Base-by-base conservation (phyloP, 257 asterid genomes). In the Parsonsia alboflavescens region DNA sequence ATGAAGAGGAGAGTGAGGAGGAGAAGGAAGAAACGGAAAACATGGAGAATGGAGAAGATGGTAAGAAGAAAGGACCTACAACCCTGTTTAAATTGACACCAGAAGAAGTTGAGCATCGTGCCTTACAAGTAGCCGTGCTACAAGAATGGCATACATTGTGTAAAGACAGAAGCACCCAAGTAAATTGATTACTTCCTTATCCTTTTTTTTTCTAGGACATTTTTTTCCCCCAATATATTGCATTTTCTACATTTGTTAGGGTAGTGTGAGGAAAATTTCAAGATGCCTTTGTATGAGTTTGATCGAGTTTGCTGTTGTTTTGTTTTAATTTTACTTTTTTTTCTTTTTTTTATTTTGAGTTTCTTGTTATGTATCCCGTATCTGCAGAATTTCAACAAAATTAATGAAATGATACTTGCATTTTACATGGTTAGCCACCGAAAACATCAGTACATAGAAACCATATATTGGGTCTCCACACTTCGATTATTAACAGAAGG, bases 71-170 rank as follows among this genome's bases (percentile, higher is more conserved):
- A 78, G 90, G 91, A 12, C 87, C 87, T 22, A 81, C 92, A 2
- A 92, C 96, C 0, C 75, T 90, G 86, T 89, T 85, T 45, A 85
- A 92, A 75, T 79, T 90, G 56, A 86, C 92, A 10, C 82, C 96
- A 2, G 96, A 88, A 84, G 97, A 90, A 74, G 96, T 87, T 1
- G 97, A 90, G 82, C 96, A 87, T 78, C 89, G 97, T 41, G 97
- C 97, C 67, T 89, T 92, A 76, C 97, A 92, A 80, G 77, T 88
- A 26, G 92, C 97, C 28, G 90, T 92, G 42, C 76, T 92, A 62
- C 97, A 90, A 68, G 96, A 92, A 79, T 92, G 97, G 97, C 92
- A 88, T 81, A 82, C 80, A 79, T 81, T 92, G 44, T 89, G 96
- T 80, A 92, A 92, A 80, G 96, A 89, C 75, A 89, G 88, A 78